phyloP scores from a whole-genome alignment of 2,329 filamentous ascomycete species.

The Torrubiellomyces zombiae region DNA sequence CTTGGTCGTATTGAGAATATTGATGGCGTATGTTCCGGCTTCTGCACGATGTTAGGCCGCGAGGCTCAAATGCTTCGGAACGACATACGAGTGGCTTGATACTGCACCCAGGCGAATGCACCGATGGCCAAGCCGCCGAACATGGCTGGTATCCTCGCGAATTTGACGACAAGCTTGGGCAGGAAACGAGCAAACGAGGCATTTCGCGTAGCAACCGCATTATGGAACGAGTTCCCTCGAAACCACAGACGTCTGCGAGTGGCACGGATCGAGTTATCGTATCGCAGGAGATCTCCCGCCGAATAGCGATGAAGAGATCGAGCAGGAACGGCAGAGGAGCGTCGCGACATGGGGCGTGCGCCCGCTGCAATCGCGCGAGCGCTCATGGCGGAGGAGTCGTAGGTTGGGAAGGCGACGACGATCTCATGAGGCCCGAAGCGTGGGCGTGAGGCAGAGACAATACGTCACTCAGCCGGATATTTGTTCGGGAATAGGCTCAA shows the following conservation, averaged over 20 bases:
- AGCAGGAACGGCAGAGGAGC: conserved; percentile 34
- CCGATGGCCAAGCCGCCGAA: conserved; percentile 81
- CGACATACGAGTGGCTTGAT: conserved; percentile 72
- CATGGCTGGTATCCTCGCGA: conserved; percentile 74
- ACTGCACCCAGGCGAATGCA: conserved; percentile 82
- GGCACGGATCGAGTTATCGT: conserved; percentile 44
- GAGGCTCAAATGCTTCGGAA: neutral
- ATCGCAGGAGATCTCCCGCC: conserved; percentile 51
- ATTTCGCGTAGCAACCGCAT: conserved; percentile 48
- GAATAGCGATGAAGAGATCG: conserved; percentile 52
- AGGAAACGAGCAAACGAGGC: conserved; percentile 50
- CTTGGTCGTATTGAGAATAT: conserved; percentile 56
- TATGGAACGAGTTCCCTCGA: conserved; percentile 72
- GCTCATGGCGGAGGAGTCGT: conserved; percentile 14
- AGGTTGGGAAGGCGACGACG: too few species aligned
- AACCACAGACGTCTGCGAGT: conserved; percentile 55
- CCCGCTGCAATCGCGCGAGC: conserved; percentile 45
- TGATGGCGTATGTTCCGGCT: conserved; percentile 33
- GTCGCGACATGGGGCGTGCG: conserved; percentile 49
- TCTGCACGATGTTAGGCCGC: conserved; percentile 18
- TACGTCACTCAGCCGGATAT: conserved; percentile 1
- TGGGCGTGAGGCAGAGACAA: too few species aligned
- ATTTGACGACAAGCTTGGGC: conserved; percentile 81
- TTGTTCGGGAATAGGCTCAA: conserved; percentile 1
- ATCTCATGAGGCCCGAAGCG: too few species aligned